These are phyloP conservation scores for Eimeria necatrix DNA, from an alignment of 169 alveolate species.

Conservation along the genomic window DNA sequence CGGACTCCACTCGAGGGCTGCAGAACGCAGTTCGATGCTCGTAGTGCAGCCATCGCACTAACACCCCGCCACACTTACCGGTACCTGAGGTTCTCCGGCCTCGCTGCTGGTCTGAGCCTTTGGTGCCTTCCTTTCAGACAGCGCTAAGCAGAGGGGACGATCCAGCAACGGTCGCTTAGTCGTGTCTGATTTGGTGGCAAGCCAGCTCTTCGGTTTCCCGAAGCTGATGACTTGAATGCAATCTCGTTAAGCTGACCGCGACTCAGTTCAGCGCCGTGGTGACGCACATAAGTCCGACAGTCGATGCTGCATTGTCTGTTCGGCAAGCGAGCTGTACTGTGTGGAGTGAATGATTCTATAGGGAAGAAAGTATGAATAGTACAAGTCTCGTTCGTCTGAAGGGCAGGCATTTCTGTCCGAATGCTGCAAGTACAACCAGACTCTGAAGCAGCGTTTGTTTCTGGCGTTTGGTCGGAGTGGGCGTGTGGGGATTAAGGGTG, in stretches of 20 bases:
- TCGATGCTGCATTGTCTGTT: not conserved
- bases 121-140: not conserved
- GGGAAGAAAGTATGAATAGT: not conserved
- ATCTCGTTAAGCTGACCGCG: not conserved
- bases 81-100: not conserved
- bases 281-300: not conserved
- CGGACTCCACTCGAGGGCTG: not conserved
- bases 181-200: not conserved
- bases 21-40: not conserved
- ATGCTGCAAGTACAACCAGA: constrained; percentile 36
- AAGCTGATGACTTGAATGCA: not conserved
- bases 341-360: not conserved
- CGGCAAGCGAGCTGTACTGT: too few species aligned
- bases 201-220: not conserved
- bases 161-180: not conserved
- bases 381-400: constrained; percentile 18
- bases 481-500: not conserved
- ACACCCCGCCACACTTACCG: not conserved
- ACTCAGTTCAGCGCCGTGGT: not conserved
- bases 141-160: not conserved
- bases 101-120: not conserved
- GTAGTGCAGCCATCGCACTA: not conserved
- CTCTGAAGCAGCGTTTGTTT: not conserved
- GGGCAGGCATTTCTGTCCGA: not conserved
- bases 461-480: not conserved